phyloP scores from a whole-genome alignment of 2,329 filamentous ascomycete genomes.

The Neobulgaria alba region DNA sequence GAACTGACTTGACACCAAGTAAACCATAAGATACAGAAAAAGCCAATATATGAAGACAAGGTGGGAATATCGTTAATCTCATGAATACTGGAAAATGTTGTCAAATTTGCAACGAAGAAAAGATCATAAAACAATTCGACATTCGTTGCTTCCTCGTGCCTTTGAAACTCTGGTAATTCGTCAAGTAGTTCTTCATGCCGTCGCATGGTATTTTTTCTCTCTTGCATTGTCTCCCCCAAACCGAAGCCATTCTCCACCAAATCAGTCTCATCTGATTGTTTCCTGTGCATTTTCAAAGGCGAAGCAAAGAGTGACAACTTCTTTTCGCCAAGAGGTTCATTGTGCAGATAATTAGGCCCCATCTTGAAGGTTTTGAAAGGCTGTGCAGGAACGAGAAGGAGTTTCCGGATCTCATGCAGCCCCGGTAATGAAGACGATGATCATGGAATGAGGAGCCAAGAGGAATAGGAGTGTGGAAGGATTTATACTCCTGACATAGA shows the following conservation, averaged over 20 bases:
- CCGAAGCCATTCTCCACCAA: not conserved
- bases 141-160: constrained; percentile 18
- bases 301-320: not conserved
- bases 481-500: no score
- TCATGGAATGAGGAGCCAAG: not conserved
- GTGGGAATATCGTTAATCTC: constrained; percentile 40
- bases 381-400: no score
- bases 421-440: no score
- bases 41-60: constrained; percentile 45
- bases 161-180: constrained; percentile 11
- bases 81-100: constrained; percentile 45
- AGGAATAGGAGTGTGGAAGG: not conserved
- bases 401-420: no score
- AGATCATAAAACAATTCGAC: constrained; percentile 46
- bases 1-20: constrained; percentile 51
- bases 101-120: constrained; percentile 52
- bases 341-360: not conserved
- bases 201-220: not conserved
- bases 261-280: not conserved
- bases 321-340: not conserved
- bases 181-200: constrained; percentile 2
- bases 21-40: constrained; percentile 42
- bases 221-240: not conserved
- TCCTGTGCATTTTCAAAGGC: not conserved
- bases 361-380: no score